phyloP scores from a whole-genome alignment of 1,284 basidiomycete species.

The Malassezia vespertilionis region DNA sequence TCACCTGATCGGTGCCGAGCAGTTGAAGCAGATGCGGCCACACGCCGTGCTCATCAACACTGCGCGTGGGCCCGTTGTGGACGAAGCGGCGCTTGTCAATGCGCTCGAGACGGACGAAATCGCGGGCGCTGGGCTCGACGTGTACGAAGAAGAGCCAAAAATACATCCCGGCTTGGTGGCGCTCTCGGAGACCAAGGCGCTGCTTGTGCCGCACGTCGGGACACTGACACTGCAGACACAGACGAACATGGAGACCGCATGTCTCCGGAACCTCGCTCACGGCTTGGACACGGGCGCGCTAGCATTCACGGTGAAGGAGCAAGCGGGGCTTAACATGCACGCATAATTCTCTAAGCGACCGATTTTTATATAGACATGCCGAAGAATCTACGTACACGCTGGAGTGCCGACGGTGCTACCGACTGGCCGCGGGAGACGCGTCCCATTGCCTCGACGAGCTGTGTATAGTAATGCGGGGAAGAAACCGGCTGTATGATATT shows the following conservation, averaged over 20 bases:
- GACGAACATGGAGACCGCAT: constrained; percentile 46
- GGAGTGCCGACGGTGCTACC: constrained; percentile 13
- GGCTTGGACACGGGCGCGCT: constrained; percentile 41
- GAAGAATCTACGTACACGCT: constrained; percentile 32
- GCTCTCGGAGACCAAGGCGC: constrained; percentile 24
- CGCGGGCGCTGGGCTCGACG: constrained; percentile 68
- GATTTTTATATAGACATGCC: constrained; percentile 8
- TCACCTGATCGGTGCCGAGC: constrained; percentile 45
- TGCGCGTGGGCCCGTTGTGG: constrained; percentile 50
- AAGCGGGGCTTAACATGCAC: constrained; percentile 19
- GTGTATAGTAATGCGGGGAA: constrained; percentile 31
- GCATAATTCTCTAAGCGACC: constrained; percentile 4
- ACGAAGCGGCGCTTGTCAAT: constrained; percentile 44
- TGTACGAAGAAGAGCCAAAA: constrained; percentile 64
- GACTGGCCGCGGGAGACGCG: constrained; percentile 25
- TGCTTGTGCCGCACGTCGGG: constrained; percentile 35
- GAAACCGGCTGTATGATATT: constrained; percentile 27
- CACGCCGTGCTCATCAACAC: constrained; percentile 51
- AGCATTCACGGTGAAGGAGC: constrained; percentile 41
- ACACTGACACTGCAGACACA: constrained; percentile 46
- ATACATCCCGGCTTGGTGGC: constrained; percentile 24
- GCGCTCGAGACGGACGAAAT: constrained; percentile 26
- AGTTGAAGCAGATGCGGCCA: constrained; percentile 49
- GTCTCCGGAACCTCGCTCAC: constrained; percentile 37
- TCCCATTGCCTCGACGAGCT: constrained; percentile 25